A percentile compares a stretch with the other conserved stretches of the same genome.
phyloP scores from a whole-genome alignment of 2,329 filamentous ascomycete genomes.

The Cercospora zeina region DNA sequence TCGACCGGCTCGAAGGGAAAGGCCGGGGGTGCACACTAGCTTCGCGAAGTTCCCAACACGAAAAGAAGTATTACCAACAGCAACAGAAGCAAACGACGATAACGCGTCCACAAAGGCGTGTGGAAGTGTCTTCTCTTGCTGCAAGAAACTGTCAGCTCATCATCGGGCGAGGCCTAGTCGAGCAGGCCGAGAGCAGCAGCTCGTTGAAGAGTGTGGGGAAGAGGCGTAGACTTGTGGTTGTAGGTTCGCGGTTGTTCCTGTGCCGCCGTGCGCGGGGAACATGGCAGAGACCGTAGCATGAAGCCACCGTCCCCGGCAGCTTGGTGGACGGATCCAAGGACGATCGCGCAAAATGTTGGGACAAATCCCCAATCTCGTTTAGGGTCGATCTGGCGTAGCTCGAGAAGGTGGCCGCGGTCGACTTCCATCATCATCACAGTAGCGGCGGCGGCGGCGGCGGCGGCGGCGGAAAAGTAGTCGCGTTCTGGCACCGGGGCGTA shows the following conservation, averaged over 20 bases:
- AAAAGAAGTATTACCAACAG: conserved; percentile 19
- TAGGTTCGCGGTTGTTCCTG: conserved; percentile 27
- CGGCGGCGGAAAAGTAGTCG: too few species aligned
- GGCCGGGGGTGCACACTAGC: conserved; percentile 22
- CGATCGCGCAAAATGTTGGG: conserved; percentile 25
- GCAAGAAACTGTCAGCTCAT: conserved; percentile 24
- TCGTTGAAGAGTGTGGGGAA: background rate
- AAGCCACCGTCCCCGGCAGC: conserved; percentile 28
- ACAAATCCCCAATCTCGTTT: conserved; percentile 29
- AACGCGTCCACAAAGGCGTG: conserved; percentile 7
- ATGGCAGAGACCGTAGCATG: conserved; percentile 16
- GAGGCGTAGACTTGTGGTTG: conserved; percentile 15
- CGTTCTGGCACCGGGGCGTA: background rate
- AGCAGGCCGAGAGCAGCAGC: background rate
- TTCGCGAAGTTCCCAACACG: conserved; percentile 24
- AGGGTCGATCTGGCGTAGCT: conserved; percentile 23
- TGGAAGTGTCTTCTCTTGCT: conserved; percentile 6
- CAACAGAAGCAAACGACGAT: background rate
- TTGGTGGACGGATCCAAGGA: conserved; percentile 22
- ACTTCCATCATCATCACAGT: background rate
- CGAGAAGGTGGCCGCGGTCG: conserved; percentile 4
- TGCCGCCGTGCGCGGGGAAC: conserved; percentile 20
- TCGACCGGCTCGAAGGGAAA: conserved; percentile 12
- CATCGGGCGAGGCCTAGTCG: conserved; percentile 17
- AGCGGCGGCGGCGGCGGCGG: conserved; percentile 18